Evolutionary conservation across 129 eudicot genomes (phyloP).

Genomic region (Saussurea involucrata): DNA sequence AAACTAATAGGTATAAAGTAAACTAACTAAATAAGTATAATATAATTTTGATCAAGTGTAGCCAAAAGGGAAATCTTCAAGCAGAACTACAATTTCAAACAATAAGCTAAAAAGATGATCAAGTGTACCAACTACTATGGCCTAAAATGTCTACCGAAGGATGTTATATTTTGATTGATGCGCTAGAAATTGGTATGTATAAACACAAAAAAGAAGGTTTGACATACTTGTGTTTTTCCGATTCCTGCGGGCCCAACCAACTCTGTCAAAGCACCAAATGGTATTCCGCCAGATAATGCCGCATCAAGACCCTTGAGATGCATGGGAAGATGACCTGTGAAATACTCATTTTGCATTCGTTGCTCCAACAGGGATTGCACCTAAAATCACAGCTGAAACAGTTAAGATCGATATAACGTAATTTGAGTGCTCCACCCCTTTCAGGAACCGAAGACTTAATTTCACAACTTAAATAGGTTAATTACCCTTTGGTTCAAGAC

Average conservation of each 20-base stretch:
- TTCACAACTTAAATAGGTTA: too few relatives aligned
- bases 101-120: slow-evolving; percentile 12
- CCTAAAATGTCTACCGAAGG: background rate
- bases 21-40: too few relatives aligned
- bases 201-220: background rate
- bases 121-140: background rate
- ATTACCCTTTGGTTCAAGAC: too few relatives aligned
- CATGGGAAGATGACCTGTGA: slow-evolving; percentile 76
- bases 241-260: slow-evolving; percentile 90
- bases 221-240: slow-evolving; percentile 81
- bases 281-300: slow-evolving; percentile 80
- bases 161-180: background rate
- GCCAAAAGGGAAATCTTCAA: slow-evolving; percentile 73
- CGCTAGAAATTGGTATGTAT: background rate
- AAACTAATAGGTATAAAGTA: too few relatives aligned
- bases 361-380: slow-evolving; percentile 63
- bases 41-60: too few relatives aligned
- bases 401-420: background rate
- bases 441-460: too few relatives aligned
- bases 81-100: slow-evolving; percentile 59
- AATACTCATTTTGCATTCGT: slow-evolving; percentile 40
- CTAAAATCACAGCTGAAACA: slow-evolving; percentile 39
- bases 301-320: slow-evolving; percentile 68
- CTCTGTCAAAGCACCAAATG: slow-evolving; percentile 81
- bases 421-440: background rate